Evolutionary conservation across 1,284 basidiomycete genomes (phyloP).

Genomic region (Sanghuangporus baumii): DNA sequence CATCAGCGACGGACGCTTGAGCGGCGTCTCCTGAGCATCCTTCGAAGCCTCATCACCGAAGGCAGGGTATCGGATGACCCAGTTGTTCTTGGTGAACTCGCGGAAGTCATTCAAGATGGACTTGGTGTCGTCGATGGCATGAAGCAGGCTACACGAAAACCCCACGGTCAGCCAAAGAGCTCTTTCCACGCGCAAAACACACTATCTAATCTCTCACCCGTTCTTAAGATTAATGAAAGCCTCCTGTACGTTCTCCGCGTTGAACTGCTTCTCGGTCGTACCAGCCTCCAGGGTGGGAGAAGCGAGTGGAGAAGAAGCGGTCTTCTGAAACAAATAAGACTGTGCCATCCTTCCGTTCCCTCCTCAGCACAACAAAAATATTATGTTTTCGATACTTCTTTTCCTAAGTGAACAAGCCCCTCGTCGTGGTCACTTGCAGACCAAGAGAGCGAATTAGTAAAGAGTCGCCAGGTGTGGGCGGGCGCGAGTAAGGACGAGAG

Average conservation of each 20-base stretch:
- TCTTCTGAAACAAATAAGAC: constrained; percentile 35
- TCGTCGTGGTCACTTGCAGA: neutral
- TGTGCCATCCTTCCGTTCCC: constrained; percentile 33
- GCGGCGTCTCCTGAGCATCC: constrained; percentile 24
- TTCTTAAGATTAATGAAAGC: constrained; percentile 68
- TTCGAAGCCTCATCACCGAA: constrained; percentile 36
- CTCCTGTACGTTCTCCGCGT: constrained; percentile 65
- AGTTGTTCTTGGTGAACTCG: constrained; percentile 80
- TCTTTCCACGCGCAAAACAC: constrained; percentile 6
- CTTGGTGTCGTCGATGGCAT: constrained; percentile 69
- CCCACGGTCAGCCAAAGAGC: neutral
- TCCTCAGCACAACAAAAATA: neutral
- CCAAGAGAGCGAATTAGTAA: neutral
- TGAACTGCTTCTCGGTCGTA: constrained; percentile 40
- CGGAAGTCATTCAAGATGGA: constrained; percentile 68
- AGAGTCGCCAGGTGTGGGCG: neutral
- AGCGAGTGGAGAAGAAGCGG: constrained; percentile 27
- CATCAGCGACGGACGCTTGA: constrained; percentile 34
- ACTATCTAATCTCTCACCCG: constrained; percentile 37
- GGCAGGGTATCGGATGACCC: constrained; percentile 85
- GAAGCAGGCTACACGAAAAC: constrained; percentile 53
- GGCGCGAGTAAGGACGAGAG: neutral
- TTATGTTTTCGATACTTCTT: neutral
- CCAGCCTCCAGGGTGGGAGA: constrained; percentile 11
- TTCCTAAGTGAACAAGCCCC: neutral